Evolutionary conservation across 2,329 filamentous ascomycete genomes (phyloP).

Genomic region (Aspergillus luchuensis): DNA sequence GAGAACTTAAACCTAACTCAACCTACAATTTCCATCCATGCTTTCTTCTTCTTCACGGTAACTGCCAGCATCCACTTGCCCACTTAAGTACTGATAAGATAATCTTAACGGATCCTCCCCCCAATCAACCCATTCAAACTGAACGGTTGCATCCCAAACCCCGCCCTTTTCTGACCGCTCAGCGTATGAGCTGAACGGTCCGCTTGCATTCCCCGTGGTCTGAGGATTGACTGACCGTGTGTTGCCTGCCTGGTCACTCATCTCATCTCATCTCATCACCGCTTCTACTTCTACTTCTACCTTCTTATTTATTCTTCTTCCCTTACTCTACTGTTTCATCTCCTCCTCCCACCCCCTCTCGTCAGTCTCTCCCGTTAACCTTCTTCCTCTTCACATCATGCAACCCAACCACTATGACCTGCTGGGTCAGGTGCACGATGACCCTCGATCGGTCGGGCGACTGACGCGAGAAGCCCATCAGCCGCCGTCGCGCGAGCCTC

Average conservation of each 20-base stretch:
- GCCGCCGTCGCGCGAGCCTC: slow-evolving; percentile 10
- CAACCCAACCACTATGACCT: slow-evolving; percentile 45
- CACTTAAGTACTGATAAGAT: not conserved
- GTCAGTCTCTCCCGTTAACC: slow-evolving; percentile 5
- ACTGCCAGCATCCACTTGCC: no score
- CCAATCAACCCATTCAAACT: no score
- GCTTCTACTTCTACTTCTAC: not conserved
- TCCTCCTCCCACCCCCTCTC: slow-evolving; percentile 9
- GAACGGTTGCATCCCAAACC: not conserved
- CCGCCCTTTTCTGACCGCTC: slow-evolving; percentile 7
- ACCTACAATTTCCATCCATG: no score
- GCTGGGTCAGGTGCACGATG: slow-evolving; percentile 38
- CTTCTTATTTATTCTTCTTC: not conserved
- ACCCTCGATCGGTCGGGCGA: slow-evolving; percentile 34
- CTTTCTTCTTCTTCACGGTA: no score
- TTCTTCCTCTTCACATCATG: slow-evolving; percentile 30
- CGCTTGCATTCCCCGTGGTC: slow-evolving; percentile 9
- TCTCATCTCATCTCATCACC: not conserved
- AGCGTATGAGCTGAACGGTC: not conserved
- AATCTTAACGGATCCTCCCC: not conserved
- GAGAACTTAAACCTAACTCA: no score
- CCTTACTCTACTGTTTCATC: slow-evolving; percentile 11
- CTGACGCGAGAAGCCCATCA: slow-evolving; percentile 39
- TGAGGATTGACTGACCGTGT: not conserved
- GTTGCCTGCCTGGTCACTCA: not conserved